Conservation (phyloP, 2,329 filamentous ascomycete genomes). For the Diaporthe australafricana region DNA sequence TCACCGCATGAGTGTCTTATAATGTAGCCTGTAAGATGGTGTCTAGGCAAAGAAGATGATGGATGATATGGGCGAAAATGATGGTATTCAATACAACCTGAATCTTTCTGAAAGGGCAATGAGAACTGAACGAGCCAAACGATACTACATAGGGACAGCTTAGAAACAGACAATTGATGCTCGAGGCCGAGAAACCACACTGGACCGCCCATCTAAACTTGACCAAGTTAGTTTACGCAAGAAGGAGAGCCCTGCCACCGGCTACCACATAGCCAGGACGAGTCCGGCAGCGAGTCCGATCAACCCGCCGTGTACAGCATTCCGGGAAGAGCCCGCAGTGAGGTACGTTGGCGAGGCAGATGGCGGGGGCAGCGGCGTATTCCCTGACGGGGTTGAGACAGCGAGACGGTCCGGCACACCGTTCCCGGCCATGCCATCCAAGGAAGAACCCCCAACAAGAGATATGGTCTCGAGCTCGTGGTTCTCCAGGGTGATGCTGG, state of each 20-base stretch:
- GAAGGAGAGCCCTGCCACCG: neutral
- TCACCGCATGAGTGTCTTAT: too few relatives aligned
- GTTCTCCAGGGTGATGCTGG: slow-evolving; percentile 21
- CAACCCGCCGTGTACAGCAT: neutral
- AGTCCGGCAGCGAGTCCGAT: slow-evolving; percentile 1
- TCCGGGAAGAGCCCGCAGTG: slow-evolving; percentile 30
- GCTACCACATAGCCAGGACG: slow-evolving; percentile 18
- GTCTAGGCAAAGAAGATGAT: too few relatives aligned
- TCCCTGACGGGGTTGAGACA: neutral
- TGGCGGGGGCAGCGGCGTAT: neutral
- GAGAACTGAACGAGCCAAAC: slow-evolving; percentile 24
- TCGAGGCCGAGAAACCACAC: neutral
- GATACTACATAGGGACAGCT: neutral
- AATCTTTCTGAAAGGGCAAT: neutral
- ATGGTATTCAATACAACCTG: slow-evolving; percentile 17
- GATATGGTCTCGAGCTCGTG: slow-evolving; percentile 26
- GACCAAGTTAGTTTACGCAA: slow-evolving; percentile 4
- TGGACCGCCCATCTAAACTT: slow-evolving; percentile 11
- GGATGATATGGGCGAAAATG: slow-evolving; percentile 4
- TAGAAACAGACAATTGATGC: slow-evolving; percentile 11
- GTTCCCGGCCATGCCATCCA: neutral
- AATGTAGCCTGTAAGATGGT: too few relatives aligned
- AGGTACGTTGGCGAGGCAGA: slow-evolving; percentile 9
- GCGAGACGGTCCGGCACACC: neutral
- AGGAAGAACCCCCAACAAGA: neutral